These are phyloP conservation scores for Daedalea quercina DNA, from an alignment of 768 basidiomycete species.

Conservation along the genomic window DNA sequence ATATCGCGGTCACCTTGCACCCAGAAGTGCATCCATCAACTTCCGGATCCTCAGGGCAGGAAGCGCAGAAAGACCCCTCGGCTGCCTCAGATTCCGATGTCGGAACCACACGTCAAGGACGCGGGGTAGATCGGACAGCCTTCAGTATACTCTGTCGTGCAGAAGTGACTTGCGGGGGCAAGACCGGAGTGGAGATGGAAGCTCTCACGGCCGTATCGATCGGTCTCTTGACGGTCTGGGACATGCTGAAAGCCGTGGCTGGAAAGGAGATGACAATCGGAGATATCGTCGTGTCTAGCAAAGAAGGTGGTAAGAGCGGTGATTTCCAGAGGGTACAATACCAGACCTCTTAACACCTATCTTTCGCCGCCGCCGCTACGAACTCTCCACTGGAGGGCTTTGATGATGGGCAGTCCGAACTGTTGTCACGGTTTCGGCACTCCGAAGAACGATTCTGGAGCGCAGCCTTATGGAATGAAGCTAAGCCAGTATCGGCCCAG, in stretches of 20 bases:
- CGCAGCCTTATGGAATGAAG: too few species aligned
- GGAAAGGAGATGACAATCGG: constrained; percentile 83
- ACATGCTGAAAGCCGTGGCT: constrained; percentile 88
- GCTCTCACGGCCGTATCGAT: constrained; percentile 80
- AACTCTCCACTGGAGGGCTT: too few species aligned
- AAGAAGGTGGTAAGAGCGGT: constrained; percentile 71
- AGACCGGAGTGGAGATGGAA: constrained; percentile 92
- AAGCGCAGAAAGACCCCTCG: not conserved
- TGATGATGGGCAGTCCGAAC: too few species aligned
- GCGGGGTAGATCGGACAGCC: constrained; percentile 10
- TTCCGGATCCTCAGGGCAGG: constrained; percentile 7
- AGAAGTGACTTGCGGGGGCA: constrained; percentile 69
- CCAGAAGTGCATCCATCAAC: constrained; percentile 31
- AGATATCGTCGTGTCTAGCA: constrained; percentile 55
- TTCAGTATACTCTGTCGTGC: constrained; percentile 58
- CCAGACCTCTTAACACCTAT: not conserved
- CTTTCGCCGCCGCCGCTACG: not conserved
- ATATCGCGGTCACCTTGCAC: constrained; percentile 56
- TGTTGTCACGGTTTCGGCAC: too few species aligned
- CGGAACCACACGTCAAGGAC: not conserved
- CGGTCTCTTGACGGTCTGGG: constrained; percentile 81
- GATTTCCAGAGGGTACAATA: constrained; percentile 41
- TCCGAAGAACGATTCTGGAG: too few species aligned
- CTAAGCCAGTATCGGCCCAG: too few species aligned
- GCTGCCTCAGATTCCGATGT: constrained; percentile 4